Evolutionary conservation across 2,329 filamentous ascomycete genomes (phyloP), one percentile per base, ranked within the genome.

Genomic region (Geosmithia flava): DNA sequence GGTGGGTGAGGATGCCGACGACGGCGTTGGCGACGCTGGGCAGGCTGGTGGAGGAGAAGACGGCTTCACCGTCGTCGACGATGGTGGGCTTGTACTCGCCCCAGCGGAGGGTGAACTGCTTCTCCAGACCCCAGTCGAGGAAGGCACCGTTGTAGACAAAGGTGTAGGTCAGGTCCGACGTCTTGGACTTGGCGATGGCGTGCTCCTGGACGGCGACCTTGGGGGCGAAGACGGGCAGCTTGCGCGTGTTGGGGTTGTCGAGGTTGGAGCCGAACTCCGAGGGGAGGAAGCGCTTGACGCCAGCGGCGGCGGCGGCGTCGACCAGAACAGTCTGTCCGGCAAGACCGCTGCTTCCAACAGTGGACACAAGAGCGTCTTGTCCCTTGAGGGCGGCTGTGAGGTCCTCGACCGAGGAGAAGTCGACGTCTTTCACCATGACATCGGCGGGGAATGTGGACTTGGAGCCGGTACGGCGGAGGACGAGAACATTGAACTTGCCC

Each of bases 251-350:
- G 7, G 60, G 60, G 19, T 59, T 48, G 17, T 47, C 37, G 10
- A 63, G 49, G 62, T 70, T 59, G 42, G 58, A 55, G 33, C 68
- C 68, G 45, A 72, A 84, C 51, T 83, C 79, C 2, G 75, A 75
- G 2, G 80, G 78, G 30, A 84, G 61, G 63, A 82, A 80, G 13
- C 78, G 71, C 56, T 78, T 69, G 0, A 84, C 77, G 5, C 79
- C 78, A 3, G 78, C 77, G 3, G 70, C 69, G 27, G 78, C 64
- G 30, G 78, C 72, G 1, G 79, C 81, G 30, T 82, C 72, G 43
- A 83, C 68, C 44, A 83, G 63, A 11, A 69, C 58, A 8, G 47
- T 39, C 47, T 65, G 63, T 7, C 49, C 49, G 20, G 63, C 63
- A 41, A 78, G 61, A 1, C 69, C 63, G 2, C 67, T 65, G 19